Conservation (phyloP, 1,284 basidiomycete genomes). For the Ustilago lituana region DNA sequence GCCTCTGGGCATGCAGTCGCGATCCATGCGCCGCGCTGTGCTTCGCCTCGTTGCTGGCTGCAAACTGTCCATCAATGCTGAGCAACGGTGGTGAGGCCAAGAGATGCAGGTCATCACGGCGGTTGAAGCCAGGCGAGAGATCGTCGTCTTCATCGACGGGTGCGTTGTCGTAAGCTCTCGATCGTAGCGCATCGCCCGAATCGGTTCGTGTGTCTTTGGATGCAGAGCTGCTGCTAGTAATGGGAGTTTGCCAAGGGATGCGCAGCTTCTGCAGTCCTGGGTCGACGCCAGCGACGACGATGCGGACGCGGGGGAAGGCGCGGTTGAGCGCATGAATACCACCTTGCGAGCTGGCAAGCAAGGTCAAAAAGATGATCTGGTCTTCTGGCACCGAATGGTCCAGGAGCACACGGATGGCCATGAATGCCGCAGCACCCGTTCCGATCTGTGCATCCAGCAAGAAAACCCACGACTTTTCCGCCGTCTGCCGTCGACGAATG, state of each 20-base stretch:
- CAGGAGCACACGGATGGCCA: slow-evolving; percentile 93
- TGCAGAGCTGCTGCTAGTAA: not conserved
- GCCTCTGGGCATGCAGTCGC: slow-evolving; percentile 5
- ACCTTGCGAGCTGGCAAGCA: slow-evolving; percentile 83
- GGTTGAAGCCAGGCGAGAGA: slow-evolving; percentile 27
- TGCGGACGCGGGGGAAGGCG: slow-evolving; percentile 76
- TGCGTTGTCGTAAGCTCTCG: too few relatives aligned
- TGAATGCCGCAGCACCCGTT: slow-evolving; percentile 91
- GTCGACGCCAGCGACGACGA: slow-evolving; percentile 62
- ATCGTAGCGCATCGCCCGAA: not conserved
- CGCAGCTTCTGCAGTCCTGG: slow-evolving; percentile 58
- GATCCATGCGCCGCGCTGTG: not conserved
- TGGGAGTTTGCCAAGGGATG: slow-evolving; percentile 38
- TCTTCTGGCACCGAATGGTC: slow-evolving; percentile 91
- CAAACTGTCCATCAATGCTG: slow-evolving; percentile 20
- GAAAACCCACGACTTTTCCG: slow-evolving; percentile 81
- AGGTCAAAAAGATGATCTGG: slow-evolving; percentile 74
- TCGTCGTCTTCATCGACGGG: slow-evolving; percentile 39
- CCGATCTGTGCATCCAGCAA: slow-evolving; percentile 96
- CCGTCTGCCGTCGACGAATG: slow-evolving; percentile 46
- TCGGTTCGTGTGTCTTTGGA: slow-evolving; percentile 15
- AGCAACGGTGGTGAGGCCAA: slow-evolving; percentile 24
- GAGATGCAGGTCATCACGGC: slow-evolving; percentile 21
- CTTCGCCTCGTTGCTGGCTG: not conserved
- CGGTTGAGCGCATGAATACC: slow-evolving; percentile 80